Base-by-base conservation (phyloP, 2,329 filamentous ascomycete genomes). In the Fusarium domesticum region DNA sequence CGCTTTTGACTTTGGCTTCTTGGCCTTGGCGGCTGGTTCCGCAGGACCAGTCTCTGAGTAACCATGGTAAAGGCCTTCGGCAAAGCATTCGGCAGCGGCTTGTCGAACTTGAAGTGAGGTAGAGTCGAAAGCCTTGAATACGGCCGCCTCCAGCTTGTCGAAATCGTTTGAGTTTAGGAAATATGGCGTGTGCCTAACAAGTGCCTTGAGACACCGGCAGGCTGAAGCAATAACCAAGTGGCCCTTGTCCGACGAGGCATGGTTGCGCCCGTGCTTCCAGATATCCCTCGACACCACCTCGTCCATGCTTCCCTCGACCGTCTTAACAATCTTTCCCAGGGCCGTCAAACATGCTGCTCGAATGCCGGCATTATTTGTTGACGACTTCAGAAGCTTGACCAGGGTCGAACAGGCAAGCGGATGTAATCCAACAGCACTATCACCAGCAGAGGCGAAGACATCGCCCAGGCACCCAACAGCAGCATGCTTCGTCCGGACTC, bases 161-260 rank as follows among this genome's bases (percentile, higher is more conserved):
- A 95, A 96, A 63, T 98, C 93, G 63, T 78, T 84, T 12, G 85
- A 82, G 60, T 95, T 95, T 61, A 90, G 84, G 62, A 97, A 97
- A 63, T 88, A 95, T 0, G 78, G 68, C 0, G 91, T 96, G 49
- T 79, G 73, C 44, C 79, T 83, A 17, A 87, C 71, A 37, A 97
- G 71, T 42, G 83, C 75, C 61, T 87, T 85, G 50, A 98, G 70
- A 62, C 89, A 95, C 53, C 83, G 83, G 60, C 87, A 95, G 7
- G 89, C 87, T 44, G 83, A 80, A 14, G 85, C 78, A 63, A 96
- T 82, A 6, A 92, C 90, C 25, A 95, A 76, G 3, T 83, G 76
- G 4, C 89, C 87, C 67, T 93, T 97, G 66, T 98, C 95, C 47
- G 76, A 77, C 0, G 83, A 77, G 19, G 86, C 86, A 56, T 86